Base-by-base conservation (phyloP, 164 flowering plant genomes). In the Houttuynia cordata region DNA sequence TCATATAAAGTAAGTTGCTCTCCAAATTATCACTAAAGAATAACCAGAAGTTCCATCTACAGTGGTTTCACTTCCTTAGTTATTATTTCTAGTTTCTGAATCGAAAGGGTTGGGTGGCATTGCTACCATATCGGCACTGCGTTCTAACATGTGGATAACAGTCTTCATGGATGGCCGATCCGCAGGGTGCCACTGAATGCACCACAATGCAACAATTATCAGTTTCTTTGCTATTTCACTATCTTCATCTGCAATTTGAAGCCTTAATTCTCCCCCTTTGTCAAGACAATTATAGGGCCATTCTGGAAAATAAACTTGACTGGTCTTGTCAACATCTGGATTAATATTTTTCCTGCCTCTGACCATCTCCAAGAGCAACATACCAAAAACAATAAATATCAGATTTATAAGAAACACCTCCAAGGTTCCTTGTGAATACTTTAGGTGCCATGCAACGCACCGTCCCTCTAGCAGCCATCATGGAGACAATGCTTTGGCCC, bases 331-430 rank as follows among this genome's bases (percentile, higher is more conserved):
- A 30, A 30, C 37, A 30, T 30, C 37, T 30, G 37, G 37, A 6
- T 30, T 6, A 30, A 2, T 30, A 6, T 30, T 30, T 6, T 30
- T 30, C 37, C 37, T 30, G 37, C 37, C 37, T 30, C 37, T 64
- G 1, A 61, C 57, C 1, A 73, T 66, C 60, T 73, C 76, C 20
- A 68, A 60, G 13, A 68, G 30, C 54, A 73, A 7, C 57, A 69
- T 69, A 10, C 76, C 76, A 30, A 59, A 69, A n/a, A 41, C 70
- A 66, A 39, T 69, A 73, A 45, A 69, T 70, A 58, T 69, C 72
- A 24, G 65, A 62, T 19, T 73, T 66, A 24, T 65, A 34, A 10
- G 73, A 60, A 3, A 61, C 24, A 0, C 41, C 22, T n/a, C 23
- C 58, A 21, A 24, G 24, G 25, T 56, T 56, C 40, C 21, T 13